phyloP scores from a whole-genome alignment of 495 filamentous ascomycete species.

The Penicillium canescens region DNA sequence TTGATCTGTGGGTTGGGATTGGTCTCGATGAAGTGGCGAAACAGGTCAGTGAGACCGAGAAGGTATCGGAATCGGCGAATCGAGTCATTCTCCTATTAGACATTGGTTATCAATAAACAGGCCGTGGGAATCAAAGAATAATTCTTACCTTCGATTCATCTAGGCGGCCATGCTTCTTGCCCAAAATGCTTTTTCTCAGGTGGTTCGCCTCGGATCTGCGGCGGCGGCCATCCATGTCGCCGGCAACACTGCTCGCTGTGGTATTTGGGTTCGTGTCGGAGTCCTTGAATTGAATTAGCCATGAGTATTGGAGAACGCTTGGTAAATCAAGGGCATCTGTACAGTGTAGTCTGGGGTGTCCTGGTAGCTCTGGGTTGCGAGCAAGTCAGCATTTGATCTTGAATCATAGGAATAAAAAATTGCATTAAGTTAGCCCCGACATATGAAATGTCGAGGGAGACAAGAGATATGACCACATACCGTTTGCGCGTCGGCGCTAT shows the following conservation, averaged over 20 bases:
- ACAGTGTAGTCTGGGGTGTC: slow-evolving; percentile 82
- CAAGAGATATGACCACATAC: slow-evolving; percentile 30
- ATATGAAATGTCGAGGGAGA: background rate
- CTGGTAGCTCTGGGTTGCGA: slow-evolving; percentile 60
- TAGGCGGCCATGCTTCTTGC: slow-evolving; percentile 88
- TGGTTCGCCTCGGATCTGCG: slow-evolving; percentile 81
- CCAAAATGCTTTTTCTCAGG: slow-evolving; percentile 84
- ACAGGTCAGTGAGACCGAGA: slow-evolving; percentile 92
- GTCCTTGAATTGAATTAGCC: slow-evolving; percentile 49
- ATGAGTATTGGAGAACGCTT: background rate
- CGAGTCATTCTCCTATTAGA: slow-evolving; percentile 83
- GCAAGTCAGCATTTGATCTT: slow-evolving; percentile 5
- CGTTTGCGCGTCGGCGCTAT: slow-evolving; percentile 43
- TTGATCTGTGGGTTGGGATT: slow-evolving; percentile 92
- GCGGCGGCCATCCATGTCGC: slow-evolving; percentile 79
- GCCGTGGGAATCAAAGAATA: background rate
- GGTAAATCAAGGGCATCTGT: slow-evolving; percentile 14
- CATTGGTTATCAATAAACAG: slow-evolving; percentile 1
- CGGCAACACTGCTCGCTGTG: slow-evolving; percentile 82
- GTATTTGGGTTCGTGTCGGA: slow-evolving; percentile 93
- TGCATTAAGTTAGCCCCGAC: background rate
- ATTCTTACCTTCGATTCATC: slow-evolving; percentile 82
- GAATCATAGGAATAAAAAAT: background rate
- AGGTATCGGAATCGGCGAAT: slow-evolving; percentile 95
- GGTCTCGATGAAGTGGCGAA: slow-evolving; percentile 98